Base-by-base conservation (phyloP, 805 yeast species). In the Candida sithepensis region DNA sequence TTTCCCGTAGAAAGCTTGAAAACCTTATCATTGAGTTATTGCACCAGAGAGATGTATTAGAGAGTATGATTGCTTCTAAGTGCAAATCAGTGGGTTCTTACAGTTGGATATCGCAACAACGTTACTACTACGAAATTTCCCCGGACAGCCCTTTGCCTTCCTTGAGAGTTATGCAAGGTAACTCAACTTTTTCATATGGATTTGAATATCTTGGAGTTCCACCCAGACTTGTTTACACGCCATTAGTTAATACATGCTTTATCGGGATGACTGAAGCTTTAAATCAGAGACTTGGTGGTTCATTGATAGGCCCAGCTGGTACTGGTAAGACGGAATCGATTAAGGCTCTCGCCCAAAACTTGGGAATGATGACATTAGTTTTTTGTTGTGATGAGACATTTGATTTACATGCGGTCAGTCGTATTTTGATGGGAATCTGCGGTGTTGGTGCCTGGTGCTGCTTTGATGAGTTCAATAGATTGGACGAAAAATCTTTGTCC, bases 291-390 rank as follows among this genome's bases (percentile, higher is more conserved):
- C 69, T 81, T 8, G 98, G 98, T n/a, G 96, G 96, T 0, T 85
- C 96, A 1, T 85, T 96, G 0, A 82, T 85, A 64, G 98, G 98
- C 0, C 97, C 98, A 1, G 97, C 98, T 2, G 98, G 98, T 38
- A 92, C 98, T 0, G 98, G 98, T 54, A 92, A 92, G 61, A 92
- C 98, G 0, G 98, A 92, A 61, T 77, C 96, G 0, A 75, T 92
- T 22, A 92, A 92, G 61, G 87, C 96, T 0, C 69, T 91, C 26
- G 97, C 94, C 1, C 81, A 81, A 38, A 80, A 79, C 34, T 67
- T 92, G 7, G 98, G 98, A 7, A 75, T 81, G 48, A 78, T 81
- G 78, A 96, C 89, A 0, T 63, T 86, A 10, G 96, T 92, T 0
- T 91, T 92, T 64, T 84, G 89, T 60, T 92, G 98, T 69, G 98